Evolutionary conservation across 192 early-diverging fungal genomes (phyloP), one percentile per base, ranked within the genome.

Genomic region (Coemansia interrupta): DNA sequence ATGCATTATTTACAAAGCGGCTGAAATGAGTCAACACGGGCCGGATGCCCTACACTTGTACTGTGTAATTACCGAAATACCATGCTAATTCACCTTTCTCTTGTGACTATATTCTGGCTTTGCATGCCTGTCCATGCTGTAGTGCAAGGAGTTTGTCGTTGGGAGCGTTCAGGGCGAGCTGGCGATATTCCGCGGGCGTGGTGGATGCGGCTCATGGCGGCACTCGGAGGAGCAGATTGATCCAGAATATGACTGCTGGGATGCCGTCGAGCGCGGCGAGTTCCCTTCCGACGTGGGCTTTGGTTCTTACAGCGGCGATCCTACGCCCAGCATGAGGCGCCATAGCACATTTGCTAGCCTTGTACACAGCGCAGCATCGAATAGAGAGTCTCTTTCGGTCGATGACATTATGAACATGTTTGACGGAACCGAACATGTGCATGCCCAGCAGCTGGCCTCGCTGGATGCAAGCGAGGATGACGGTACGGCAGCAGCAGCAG

Each of bases 121-220:
- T 5, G 7, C 45, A 9, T 38, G 18, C 32, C 22, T 30, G 10
- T 5, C 46, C 40, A 9, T 22, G 29, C 9, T 58, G 50, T 78
- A 78, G 75, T 78, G 75, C 54, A 80, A 80, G 9, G 77, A 80
- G 61, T 80, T 80, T 66, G 70, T 80, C 17, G 77, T 80, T 39
- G 77, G 77, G 3, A 80, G 67, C 40, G 70, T 73, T 4, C 70
- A 80, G 58, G 77, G 77, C 18, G 70, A 80, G 45, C 61, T 80
- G 67, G 77, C 77, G 11, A 68, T 80, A 17, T 80, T 80, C 43
- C 66, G 77, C 4, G 77, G 77, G 6, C 70, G 70, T 19, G 77
- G 77, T 7, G 77, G 77, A 36, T 73, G 77, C 45, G 77, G 77
- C 17, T 51, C 66, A 12, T 78, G 75, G 75, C 58, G 51, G 43